Evolutionary conservation across 2,329 filamentous ascomycete species (phyloP).

Genomic region (Colletotrichum acutatum): DNA sequence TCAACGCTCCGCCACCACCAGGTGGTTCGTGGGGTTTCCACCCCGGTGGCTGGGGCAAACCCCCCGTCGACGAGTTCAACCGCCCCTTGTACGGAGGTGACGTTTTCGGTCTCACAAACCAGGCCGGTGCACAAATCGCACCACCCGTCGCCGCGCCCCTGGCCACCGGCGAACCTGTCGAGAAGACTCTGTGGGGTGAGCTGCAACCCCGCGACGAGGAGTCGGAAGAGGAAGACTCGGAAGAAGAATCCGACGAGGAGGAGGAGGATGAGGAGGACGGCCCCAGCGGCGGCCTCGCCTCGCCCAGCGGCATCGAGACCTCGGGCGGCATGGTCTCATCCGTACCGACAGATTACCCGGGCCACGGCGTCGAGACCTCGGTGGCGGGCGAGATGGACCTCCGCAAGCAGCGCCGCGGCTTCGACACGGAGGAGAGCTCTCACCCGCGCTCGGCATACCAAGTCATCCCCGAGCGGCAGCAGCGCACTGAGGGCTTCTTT

Average conservation of each 20-base stretch:
- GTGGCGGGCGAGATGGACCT: conserved; percentile 91
- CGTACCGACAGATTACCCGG: conserved; percentile 81
- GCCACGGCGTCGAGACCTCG: conserved; percentile 75
- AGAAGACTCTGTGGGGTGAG: conserved; percentile 92
- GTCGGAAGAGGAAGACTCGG: conserved; percentile 76
- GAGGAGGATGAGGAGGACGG: conserved; percentile 72
- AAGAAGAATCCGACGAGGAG: conserved; percentile 79
- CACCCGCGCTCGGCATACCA: conserved; percentile 86
- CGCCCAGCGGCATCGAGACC: conserved; percentile 81
- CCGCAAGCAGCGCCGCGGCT: conserved; percentile 85
- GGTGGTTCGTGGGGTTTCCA: conserved; percentile 95
- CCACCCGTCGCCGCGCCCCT: conserved; percentile 48
- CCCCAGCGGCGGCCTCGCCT: conserved; percentile 76
- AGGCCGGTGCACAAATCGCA: conserved; percentile 48
- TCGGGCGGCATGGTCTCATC: conserved; percentile 83
- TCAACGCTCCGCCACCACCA: conserved; percentile 91
- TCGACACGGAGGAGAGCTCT: conserved; percentile 84
- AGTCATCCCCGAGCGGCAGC: conserved; percentile 88
- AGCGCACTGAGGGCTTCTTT: conserved; percentile 91
- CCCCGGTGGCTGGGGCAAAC: conserved; percentile 95
- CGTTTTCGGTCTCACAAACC: conserved; percentile 81
- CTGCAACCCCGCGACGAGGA: conserved; percentile 83
- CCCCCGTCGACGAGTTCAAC: conserved; percentile 93
- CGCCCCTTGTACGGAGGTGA: conserved; percentile 92
- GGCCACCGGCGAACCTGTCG: conserved; percentile 78